Evolutionary conservation across 176 grass and related monocot species (phyloP).

Genomic region (Guadua angustifolia): DNA sequence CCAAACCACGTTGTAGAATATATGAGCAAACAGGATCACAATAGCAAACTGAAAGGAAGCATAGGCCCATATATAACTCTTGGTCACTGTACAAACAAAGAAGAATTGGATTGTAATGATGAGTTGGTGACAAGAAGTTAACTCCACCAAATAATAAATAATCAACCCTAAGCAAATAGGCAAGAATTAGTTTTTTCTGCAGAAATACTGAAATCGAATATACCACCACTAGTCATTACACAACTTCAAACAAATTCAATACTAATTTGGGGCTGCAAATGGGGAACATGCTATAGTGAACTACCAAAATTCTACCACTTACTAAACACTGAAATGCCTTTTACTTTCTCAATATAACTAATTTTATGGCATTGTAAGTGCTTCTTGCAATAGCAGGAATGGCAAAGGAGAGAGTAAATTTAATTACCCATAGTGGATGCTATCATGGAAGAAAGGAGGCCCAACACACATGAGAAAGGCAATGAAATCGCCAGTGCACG

Average conservation of each 20-base stretch:
- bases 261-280: neutral
- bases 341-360: conserved; percentile 1
- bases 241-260: neutral
- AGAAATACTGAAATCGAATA: conserved; percentile 6
- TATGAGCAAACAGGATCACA: conserved; percentile 92
- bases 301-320: neutral
- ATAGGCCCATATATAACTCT: conserved; percentile 89
- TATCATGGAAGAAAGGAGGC: conserved; percentile 94
- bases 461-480: conserved; percentile 95
- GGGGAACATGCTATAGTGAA: neutral
- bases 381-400: conserved; percentile 4
- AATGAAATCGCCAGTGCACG: conserved; percentile 81
- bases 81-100: conserved; percentile 63
- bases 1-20: conserved; percentile 90
- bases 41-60: conserved; percentile 97
- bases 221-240: neutral
- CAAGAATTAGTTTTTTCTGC: neutral
- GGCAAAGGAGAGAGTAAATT: conserved; percentile 8
- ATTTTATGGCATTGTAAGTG: neutral
- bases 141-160: conserved; percentile 21
- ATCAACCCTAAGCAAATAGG: neutral
- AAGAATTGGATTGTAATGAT: neutral
- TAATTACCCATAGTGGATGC: conserved; percentile 88
- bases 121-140: neutral
- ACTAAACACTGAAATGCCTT: neutral